Percentiles rank a stretch among this genome's conserved stretches.
Evolutionary conservation across 805 yeast species (phyloP).

Genomic region (Candida vartiovaarae): DNA sequence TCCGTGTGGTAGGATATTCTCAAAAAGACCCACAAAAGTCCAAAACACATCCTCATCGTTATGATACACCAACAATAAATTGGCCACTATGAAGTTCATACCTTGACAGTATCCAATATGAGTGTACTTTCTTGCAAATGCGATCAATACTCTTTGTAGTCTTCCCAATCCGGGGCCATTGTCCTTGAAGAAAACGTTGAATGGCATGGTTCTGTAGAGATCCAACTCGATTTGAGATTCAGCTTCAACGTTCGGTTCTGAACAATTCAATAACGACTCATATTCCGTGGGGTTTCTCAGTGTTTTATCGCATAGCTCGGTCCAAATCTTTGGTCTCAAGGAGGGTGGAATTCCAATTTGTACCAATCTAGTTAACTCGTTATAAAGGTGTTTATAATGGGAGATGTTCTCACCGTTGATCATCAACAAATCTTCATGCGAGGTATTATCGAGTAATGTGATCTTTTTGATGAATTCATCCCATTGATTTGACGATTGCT

Average conservation of each 20-base stretch:
- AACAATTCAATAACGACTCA: conserved; percentile 24
- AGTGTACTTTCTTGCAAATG: conserved; percentile 40
- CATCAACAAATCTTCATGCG: conserved; percentile 30
- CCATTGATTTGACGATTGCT: conserved; percentile 37
- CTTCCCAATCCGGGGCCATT: conserved; percentile 49
- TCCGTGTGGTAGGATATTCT: conserved; percentile 39
- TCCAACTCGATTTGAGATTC: conserved; percentile 46
- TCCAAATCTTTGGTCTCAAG: conserved; percentile 43
- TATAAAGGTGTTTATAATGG: conserved; percentile 18
- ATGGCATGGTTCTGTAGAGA: conserved; percentile 47
- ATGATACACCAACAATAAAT: conserved; percentile 35
- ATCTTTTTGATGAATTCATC: conserved; percentile 35
- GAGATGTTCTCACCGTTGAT: conserved; percentile 32
- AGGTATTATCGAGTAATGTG: conserved; percentile 19
- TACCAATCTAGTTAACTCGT: conserved; percentile 30
- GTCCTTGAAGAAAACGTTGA: conserved; percentile 43
- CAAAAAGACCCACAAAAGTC: conserved; percentile 42
- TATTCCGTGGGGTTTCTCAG: conserved; percentile 41
- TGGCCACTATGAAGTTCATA: conserved; percentile 53
- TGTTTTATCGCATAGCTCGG: conserved; percentile 42
- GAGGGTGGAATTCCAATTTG: conserved; percentile 42
- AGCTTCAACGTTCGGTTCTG: conserved; percentile 25
- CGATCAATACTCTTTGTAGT: conserved; percentile 39
- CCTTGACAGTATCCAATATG: conserved; percentile 54
- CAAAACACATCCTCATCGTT: conserved; percentile 48